phyloP scores from a whole-genome alignment of 2,329 filamentous ascomycete species.

The Colletotrichum sp. region DNA sequence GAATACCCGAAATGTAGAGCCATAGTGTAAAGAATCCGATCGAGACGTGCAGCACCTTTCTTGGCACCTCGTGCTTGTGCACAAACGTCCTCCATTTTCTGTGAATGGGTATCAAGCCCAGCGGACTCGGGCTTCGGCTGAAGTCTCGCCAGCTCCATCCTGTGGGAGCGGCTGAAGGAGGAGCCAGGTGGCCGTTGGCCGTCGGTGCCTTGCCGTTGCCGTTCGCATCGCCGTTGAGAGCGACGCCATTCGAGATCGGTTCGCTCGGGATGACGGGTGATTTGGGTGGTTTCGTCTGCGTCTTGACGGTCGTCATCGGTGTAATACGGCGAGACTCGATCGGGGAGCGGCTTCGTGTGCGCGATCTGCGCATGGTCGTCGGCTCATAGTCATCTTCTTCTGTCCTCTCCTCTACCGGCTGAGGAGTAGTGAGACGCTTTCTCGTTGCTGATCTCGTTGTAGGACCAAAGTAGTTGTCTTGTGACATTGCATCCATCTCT shows the following conservation, averaged over 20 bases:
- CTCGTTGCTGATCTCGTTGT: constrained; percentile 75
- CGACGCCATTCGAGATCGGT: constrained; percentile 24
- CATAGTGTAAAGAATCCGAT: constrained; percentile 94
- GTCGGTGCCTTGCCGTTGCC: constrained; percentile 29
- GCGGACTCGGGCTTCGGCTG: constrained; percentile 88
- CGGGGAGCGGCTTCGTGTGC: constrained; percentile 76
- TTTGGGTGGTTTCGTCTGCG: constrained; percentile 35
- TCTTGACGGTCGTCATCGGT: constrained; percentile 56
- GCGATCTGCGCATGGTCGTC: constrained; percentile 63
- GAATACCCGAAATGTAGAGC: constrained; percentile 81
- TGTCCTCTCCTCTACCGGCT: constrained; percentile 61
- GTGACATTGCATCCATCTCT: constrained; percentile 57
- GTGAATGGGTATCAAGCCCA: constrained; percentile 95
- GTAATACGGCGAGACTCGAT: constrained; percentile 56
- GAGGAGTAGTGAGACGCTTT: constrained; percentile 61
- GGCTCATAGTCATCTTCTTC: constrained; percentile 42
- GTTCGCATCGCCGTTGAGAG: constrained; percentile 24
- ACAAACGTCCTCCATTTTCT: constrained; percentile 89
- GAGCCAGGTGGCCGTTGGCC: constrained; percentile 74
- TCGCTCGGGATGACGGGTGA: constrained; percentile 24
- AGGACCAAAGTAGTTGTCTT: constrained; percentile 73
- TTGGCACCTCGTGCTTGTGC: constrained; percentile 95
- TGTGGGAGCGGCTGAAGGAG: constrained; percentile 58
- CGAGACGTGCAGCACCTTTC: constrained; percentile 91
- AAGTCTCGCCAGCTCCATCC: constrained; percentile 86